These are phyloP conservation scores for Aspergillus sojae DNA, from an alignment of 2,329 filamentous ascomycete genomes.

Conservation along the genomic window DNA sequence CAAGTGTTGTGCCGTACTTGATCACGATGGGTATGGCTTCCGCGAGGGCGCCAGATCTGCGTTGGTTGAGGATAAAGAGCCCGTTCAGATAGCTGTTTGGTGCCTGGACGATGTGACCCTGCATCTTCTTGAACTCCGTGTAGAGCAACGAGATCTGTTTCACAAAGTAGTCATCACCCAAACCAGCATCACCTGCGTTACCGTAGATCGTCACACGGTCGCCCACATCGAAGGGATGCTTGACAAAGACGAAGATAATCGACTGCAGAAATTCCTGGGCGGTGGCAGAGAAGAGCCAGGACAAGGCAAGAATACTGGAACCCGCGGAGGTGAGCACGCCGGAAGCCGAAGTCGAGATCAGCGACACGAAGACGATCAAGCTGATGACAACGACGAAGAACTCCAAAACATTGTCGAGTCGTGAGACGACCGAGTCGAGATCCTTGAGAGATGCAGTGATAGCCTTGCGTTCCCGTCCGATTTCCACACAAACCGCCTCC, in stretches of 20 bases:
- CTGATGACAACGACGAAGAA: constrained; percentile 82
- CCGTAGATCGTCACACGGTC: constrained; percentile 92
- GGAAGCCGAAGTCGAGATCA: constrained; percentile 88
- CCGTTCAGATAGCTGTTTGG: constrained; percentile 93
- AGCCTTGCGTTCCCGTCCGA: constrained; percentile 90
- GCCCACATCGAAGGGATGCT: constrained; percentile 95
- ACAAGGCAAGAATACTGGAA: constrained; percentile 82
- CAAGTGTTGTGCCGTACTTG: constrained; percentile 82
- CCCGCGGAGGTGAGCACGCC: constrained; percentile 88
- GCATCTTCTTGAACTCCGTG: constrained; percentile 98
- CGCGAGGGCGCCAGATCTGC: constrained; percentile 82
- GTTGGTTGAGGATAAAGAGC: constrained; percentile 92
- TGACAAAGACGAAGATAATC: constrained; percentile 93
- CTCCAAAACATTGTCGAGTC: constrained; percentile 85
- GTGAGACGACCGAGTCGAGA: constrained; percentile 87
- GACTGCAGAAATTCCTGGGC: constrained; percentile 95
- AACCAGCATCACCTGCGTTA: constrained; percentile 75
- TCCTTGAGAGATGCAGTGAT: constrained; percentile 95
- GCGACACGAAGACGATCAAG: constrained; percentile 81
- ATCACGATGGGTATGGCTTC: constrained; percentile 83
- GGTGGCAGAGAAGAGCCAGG: constrained; percentile 89
- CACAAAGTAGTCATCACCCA: constrained; percentile 92
- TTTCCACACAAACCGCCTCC: constrained; percentile 89
- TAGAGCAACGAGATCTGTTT: constrained; percentile 91
- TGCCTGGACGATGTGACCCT: constrained; percentile 92